Evolutionary conservation across 2,329 filamentous ascomycete genomes (phyloP), one percentile per base, ranked within the genome.

Genomic region (Xylariales sp.): DNA sequence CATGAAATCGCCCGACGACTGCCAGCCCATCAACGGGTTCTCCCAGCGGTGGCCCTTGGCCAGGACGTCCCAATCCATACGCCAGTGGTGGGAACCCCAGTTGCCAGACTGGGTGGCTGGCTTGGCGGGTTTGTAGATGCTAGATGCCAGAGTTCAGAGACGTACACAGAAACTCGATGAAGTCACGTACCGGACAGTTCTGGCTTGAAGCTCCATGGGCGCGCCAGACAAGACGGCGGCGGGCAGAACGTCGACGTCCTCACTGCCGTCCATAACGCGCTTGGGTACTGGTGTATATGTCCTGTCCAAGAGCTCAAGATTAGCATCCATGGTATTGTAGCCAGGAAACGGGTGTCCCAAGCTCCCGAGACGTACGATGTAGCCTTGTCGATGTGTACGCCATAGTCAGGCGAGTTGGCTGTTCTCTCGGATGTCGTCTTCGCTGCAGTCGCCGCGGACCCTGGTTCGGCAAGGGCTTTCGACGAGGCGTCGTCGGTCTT

Each of bases 21-120:
- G 90, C 94, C 94, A 98, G 46, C 93, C 93, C 80, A 98, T 98
- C 63, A 98, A 69, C 34, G 86, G 88, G 69, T 98, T 98, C 73
- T 98, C 93, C 94, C 93, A 98, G 55, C 93, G 80, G 68, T 96
- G 88, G 47, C 93, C 93, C 71, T 94, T 96, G 55, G 76, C 69
- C 22, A 97, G 75, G 36, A 95, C 81, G 63, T 98, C 93, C 93
- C 93, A 98, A 65, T 98, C 93, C 89, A 98, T 94, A 38, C 90
- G 84, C 93, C 93, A 98, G 58, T 85, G 79, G 61, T 86, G 80
- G 42, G 78, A 71, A 60, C 87, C 82, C 86, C 88, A 95, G 55
- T 81, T 78, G 50, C 93, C 91, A 24, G 91, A 97, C 68, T 98
- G 93, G 31, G 91, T 96, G 25, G 93, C 91, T n/a, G 93, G 82